These are phyloP conservation scores for Miamiensis avidus DNA, from an alignment of 169 alveolate genomes.

Conservation along the genomic window DNA sequence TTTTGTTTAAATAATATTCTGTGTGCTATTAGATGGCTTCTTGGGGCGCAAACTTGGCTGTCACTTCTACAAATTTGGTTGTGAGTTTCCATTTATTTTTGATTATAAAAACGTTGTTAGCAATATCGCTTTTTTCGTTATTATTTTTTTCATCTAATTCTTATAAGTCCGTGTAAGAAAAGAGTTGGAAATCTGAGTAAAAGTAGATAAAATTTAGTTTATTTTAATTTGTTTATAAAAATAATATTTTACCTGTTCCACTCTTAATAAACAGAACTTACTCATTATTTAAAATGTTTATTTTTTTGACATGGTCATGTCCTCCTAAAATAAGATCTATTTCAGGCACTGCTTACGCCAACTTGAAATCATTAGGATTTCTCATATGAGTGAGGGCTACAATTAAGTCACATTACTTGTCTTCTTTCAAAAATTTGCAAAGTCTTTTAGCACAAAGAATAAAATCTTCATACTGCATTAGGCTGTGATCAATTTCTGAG, in stretches of 20 bases:
- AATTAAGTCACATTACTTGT: conserved; percentile 84
- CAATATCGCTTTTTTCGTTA: conserved; percentile 66
- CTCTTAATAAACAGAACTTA: conserved; percentile 71
- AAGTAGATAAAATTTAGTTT: too few relatives aligned
- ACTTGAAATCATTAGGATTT: conserved; percentile 85
- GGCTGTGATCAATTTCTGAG: conserved; percentile 73
- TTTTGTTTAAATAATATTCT: conserved; percentile 4
- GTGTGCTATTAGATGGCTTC: conserved; percentile 16
- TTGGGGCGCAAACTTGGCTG: conserved; percentile 13
- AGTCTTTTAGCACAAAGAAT: conserved; percentile 70
- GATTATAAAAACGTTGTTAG: conserved; percentile 44
- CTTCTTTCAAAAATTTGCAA: conserved; percentile 59
- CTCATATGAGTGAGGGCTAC: conserved; percentile 93
- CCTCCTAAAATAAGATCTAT: conserved; percentile 91
- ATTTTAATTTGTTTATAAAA: conserved; percentile 9
- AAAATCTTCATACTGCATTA: conserved; percentile 80
- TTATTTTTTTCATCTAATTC: conserved; percentile 34
- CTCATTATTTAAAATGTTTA: conserved; percentile 50
- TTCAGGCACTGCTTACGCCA: conserved; percentile 77
- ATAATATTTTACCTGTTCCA: conserved; percentile 77
- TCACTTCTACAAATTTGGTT: conserved; percentile 12
- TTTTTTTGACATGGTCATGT: conserved; percentile 86
- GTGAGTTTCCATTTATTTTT: conserved; percentile 45
- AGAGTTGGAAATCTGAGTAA: neutral
- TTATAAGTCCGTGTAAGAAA: neutral